phyloP scores from a whole-genome alignment of 495 filamentous ascomycete species.

The Tuber borchii region DNA sequence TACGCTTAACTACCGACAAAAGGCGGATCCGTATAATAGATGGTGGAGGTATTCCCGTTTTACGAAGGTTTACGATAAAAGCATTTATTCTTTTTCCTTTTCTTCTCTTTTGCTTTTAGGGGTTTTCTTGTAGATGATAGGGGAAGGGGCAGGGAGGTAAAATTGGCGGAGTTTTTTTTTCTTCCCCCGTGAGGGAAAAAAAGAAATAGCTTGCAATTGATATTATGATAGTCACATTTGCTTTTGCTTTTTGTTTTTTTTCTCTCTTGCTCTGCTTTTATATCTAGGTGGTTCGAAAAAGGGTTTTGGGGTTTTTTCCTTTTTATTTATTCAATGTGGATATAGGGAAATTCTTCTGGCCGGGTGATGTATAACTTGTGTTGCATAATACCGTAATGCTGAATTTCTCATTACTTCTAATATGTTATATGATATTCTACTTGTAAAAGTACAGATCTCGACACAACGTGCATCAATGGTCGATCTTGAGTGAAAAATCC shows the following conservation, averaged over 20 bases:
- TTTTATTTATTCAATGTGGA: not conserved
- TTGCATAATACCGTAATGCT: conserved; percentile 4
- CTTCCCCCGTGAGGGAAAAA: conserved; percentile 10
- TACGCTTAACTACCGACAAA: not conserved
- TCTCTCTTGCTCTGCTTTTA: conserved; percentile 2
- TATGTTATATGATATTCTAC: not conserved
- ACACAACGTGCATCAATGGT: conserved; percentile 41
- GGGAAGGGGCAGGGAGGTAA: not conserved
- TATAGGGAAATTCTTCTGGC: conserved; percentile 2
- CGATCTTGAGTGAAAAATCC: conserved; percentile 92
- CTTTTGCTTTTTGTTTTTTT: conserved; percentile 4
- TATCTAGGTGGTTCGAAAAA: not conserved
- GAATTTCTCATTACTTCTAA: not conserved
- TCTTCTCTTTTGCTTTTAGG: conserved; percentile 8
- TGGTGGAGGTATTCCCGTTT: not conserved
- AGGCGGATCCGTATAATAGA: not conserved
- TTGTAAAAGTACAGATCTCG: not conserved
- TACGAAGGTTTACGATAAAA: conserved; percentile 17
- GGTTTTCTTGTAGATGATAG: conserved; percentile 11
- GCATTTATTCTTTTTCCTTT: conserved; percentile 20
- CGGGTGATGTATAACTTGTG: not conserved
- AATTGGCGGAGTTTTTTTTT: conserved; percentile 16
- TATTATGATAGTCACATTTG: conserved; percentile 14
- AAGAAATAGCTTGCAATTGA: conserved; percentile 16
- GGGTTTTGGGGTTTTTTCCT: not conserved